phyloP scores from a whole-genome alignment of 2,329 filamentous ascomycete genomes.

The Zymoseptoria tritici region DNA sequence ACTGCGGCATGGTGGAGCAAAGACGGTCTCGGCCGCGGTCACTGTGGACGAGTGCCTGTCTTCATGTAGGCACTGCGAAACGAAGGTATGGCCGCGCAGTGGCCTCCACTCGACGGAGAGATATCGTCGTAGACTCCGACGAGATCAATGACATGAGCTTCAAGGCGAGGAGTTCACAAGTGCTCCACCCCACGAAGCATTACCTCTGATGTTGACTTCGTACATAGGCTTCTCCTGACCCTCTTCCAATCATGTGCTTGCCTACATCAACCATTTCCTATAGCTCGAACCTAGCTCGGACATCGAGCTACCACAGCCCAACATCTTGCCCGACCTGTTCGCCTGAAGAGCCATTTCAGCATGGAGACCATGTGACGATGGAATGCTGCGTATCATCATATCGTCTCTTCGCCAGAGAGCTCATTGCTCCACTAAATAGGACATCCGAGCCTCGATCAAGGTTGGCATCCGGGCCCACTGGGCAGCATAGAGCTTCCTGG shows the following conservation, averaged over 20 bases:
- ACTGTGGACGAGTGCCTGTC: not conserved
- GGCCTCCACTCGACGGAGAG: not conserved
- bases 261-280: not conserved
- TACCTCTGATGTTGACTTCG: not conserved
- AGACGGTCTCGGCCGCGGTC: not conserved
- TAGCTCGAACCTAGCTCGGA: not conserved
- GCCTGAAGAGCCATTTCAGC: not conserved
- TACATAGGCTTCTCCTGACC: not conserved
- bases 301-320: not conserved
- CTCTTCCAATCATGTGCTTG: not conserved
- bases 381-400: not conserved
- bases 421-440: too few species aligned
- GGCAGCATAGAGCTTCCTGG: too few species aligned
- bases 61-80: not conserved
- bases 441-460: too few species aligned
- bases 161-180: not conserved
- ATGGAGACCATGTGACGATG: not conserved
- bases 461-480: too few species aligned
- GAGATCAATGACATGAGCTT: not conserved
- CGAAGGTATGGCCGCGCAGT: not conserved
- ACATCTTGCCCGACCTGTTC: not conserved
- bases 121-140: not conserved
- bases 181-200: not conserved
- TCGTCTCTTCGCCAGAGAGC: too few species aligned
- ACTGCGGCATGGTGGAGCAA: conserved; percentile 12